phyloP scores from a whole-genome alignment of 2,329 filamentous ascomycete genomes.

The Fusarium haematococcum region DNA sequence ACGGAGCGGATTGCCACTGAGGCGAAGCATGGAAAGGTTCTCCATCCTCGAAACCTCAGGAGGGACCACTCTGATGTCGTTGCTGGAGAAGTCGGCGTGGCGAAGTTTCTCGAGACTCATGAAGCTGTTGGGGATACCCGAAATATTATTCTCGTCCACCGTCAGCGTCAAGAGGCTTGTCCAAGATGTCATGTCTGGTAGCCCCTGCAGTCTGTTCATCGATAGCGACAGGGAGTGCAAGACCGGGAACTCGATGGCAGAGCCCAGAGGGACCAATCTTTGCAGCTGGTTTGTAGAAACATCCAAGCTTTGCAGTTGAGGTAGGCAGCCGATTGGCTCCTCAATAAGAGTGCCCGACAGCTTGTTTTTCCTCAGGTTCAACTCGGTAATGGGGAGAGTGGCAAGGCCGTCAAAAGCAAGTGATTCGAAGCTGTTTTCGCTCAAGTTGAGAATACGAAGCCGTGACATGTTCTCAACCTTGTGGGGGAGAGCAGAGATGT shows the following conservation, averaged over 20 bases:
- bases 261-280: constrained; percentile 58
- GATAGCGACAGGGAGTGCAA: constrained; percentile 82
- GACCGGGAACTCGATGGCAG: constrained; percentile 72
- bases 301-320: constrained; percentile 79
- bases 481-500: constrained; percentile 76
- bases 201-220: constrained; percentile 78
- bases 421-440: constrained; percentile 79
- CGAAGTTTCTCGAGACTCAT: constrained; percentile 74
- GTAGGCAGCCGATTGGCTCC: constrained; percentile 66
- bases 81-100: constrained; percentile 85
- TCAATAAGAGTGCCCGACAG: constrained; percentile 79
- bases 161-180: constrained; percentile 77
- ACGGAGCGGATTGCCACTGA: constrained; percentile 90
- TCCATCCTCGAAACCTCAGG: constrained; percentile 85
- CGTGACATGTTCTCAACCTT: constrained; percentile 74
- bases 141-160: constrained; percentile 85
- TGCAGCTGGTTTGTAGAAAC: constrained; percentile 80
- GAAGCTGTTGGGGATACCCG: constrained; percentile 81
- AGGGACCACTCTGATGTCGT: constrained; percentile 82
- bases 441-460: constrained; percentile 82
- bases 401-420: constrained; percentile 78
- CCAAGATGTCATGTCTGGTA: constrained; percentile 84
- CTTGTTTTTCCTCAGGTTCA: constrained; percentile 82
- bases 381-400: constrained; percentile 76
- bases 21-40: constrained; percentile 76